These are phyloP conservation scores for Teunomyces aglyptinius DNA, from an alignment of 805 yeast species.

Conservation along the genomic window DNA sequence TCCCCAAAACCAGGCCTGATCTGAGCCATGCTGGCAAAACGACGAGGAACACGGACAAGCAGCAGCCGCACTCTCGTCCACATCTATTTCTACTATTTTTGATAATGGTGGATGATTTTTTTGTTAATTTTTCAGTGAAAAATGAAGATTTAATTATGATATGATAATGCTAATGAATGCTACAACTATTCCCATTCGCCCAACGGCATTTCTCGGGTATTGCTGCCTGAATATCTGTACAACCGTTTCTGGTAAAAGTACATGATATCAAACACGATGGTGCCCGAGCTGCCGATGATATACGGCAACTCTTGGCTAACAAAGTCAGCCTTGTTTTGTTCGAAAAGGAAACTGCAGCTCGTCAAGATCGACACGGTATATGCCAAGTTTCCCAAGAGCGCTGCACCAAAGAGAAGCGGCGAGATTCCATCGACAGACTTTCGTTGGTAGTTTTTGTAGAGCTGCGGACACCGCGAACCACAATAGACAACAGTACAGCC, in stretches of 20 bases:
- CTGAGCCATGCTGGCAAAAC: constrained; percentile 1
- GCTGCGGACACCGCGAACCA: constrained; percentile 80
- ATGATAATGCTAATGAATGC: neutral
- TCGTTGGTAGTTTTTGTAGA: constrained; percentile 69
- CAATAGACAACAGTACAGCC: constrained; percentile 72
- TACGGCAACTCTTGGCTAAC: constrained; percentile 74
- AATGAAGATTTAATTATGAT: neutral
- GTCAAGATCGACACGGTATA: constrained; percentile 74
- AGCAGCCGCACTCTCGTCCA: constrained; percentile 1
- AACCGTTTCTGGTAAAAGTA: constrained; percentile 61
- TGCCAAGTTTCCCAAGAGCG: constrained; percentile 72
- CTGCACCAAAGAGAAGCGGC: constrained; percentile 73
- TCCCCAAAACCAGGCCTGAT: neutral
- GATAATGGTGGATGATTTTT: neutral
- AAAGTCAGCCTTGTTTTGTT: constrained; percentile 42
- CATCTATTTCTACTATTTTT: neutral
- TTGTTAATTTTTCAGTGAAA: neutral
- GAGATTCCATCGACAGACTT: constrained; percentile 88
- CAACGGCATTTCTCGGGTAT: constrained; percentile 8
- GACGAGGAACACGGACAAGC: neutral
- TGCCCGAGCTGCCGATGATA: constrained; percentile 82
- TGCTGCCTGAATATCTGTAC: constrained; percentile 17
- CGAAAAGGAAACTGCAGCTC: constrained; percentile 49
- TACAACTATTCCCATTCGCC: constrained; percentile 5
- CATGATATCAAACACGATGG: constrained; percentile 70